Percentiles rank a stretch among this genome's conserved stretches.
These are phyloP conservation scores for Lyophyllum atratum DNA, from an alignment of 768 basidiomycete species.

Conservation along the genomic window DNA sequence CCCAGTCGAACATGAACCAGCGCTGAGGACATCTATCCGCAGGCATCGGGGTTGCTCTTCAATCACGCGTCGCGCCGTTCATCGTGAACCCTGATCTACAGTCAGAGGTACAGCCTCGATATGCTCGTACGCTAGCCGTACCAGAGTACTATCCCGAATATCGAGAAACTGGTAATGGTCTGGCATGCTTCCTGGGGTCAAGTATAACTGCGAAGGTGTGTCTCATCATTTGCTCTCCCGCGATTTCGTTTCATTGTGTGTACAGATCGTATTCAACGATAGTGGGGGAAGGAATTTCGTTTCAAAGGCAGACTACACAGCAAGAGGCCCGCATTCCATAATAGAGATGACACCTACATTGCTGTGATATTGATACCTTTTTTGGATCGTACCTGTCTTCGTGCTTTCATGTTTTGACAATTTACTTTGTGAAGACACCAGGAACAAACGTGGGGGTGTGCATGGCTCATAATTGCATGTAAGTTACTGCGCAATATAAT, in stretches of 20 bases:
- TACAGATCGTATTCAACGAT: constrained; percentile 76
- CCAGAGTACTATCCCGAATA: constrained; percentile 94
- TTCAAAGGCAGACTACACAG: constrained; percentile 76
- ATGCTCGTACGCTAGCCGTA: constrained; percentile 61
- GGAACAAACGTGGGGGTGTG: background rate
- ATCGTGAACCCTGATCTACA: constrained; percentile 61
- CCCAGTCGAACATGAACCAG: background rate
- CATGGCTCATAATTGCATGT: constrained; percentile 8
- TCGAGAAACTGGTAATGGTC: constrained; percentile 79
- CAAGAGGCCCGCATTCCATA: constrained; percentile 71
- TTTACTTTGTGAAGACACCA: background rate
- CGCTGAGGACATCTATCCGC: background rate
- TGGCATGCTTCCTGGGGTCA: constrained; percentile 79
- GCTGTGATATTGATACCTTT: constrained; percentile 41
- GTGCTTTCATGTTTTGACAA: background rate
- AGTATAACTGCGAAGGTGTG: constrained; percentile 85
- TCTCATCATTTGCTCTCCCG: background rate
- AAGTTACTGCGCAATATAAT: constrained; percentile 7
- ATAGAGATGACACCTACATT: constrained; percentile 79
- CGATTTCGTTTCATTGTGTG: constrained; percentile 1
- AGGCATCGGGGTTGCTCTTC: constrained; percentile 71
- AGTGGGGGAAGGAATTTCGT: constrained; percentile 67
- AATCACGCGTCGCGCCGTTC: constrained; percentile 68
- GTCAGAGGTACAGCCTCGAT: constrained; percentile 73
- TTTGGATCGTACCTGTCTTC: background rate